Evolutionary conservation across 495 filamentous ascomycete genomes (phyloP), one percentile per base, ranked within the genome.

Genomic region (Opeltia flavorubescens): DNA sequence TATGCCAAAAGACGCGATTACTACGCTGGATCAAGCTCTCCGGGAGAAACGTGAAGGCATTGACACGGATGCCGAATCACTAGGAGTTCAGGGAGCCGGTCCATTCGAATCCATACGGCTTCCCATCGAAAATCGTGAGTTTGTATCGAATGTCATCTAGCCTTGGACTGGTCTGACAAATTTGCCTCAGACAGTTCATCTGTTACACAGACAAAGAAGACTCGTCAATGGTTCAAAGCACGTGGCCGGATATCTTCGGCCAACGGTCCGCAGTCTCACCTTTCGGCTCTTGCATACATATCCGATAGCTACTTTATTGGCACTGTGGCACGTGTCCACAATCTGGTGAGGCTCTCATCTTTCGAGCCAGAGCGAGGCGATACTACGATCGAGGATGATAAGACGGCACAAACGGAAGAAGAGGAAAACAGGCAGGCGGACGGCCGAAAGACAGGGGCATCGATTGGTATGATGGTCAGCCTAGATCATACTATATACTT

Each of bases 401-500:
- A n/a, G 25, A 50, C 26, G 27, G 48, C 15, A 13, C 20, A 50
- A 21, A 29, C 35, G 41, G 41, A 33, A 31, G 48, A 35, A 12
- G 26, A 29, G 33, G 28, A 29, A 28, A 44, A 45, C 24, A 27
- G 39, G 3, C 8, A 30, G 18, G 21, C n/a, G 24, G 46, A 41
- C 18, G 13, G 13, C 5, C 18, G 33, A 11, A 24, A 50, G 38
- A 40, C 53, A 2, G 58, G 65, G 34, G 71, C 74, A 9, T 60
- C 69, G 57, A 66, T 98, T 13, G 86, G 91, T 8, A 96, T 98
- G 89, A 89, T 95, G 84, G 87, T 96, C 47, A 87, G 81, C 46
- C 65, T 98, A 18, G 91, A 98, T 61, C 86, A 91, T 65, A 82
- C 79, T 2, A 95, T 98, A 36, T 95, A 93, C 62, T 98, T 98